These are phyloP conservation scores for Nitzschia sp. DNA, from an alignment of 108 stramenopile species.

Conservation along the genomic window DNA sequence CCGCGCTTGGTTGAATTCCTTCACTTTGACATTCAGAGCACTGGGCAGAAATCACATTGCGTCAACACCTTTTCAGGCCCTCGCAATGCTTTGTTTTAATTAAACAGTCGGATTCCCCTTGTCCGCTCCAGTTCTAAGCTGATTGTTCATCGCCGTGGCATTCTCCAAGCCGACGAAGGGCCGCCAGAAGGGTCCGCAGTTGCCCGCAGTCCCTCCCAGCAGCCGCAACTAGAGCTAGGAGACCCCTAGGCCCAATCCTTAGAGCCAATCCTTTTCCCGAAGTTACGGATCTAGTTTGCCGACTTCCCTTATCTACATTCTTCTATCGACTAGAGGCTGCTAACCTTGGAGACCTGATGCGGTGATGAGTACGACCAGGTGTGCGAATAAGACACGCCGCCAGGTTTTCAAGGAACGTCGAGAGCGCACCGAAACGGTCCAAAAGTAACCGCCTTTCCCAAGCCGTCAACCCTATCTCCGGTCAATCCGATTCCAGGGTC, in stretches of 20 bases:
- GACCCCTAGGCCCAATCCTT: slow-evolving; percentile 80
- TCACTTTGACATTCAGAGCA: slow-evolving; percentile 91
- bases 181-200: slow-evolving; percentile 60
- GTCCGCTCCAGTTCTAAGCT: slow-evolving; percentile 86
- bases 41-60: slow-evolving; percentile 87
- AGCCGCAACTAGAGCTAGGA: slow-evolving; percentile 53
- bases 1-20: slow-evolving; percentile 87
- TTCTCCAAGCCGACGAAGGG: slow-evolving; percentile 50
- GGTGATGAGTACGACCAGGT: slow-evolving; percentile 91
- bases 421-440: slow-evolving; percentile 81
- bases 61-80: slow-evolving; percentile 84
- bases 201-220: slow-evolving; percentile 70
- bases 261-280: slow-evolving; percentile 90
- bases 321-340: slow-evolving; percentile 96
- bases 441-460: slow-evolving; percentile 88
- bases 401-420: slow-evolving; percentile 90
- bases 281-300: slow-evolving; percentile 89
- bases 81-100: slow-evolving; percentile 90
- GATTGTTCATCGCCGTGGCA: slow-evolving; percentile 75
- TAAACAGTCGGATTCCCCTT: slow-evolving; percentile 90
- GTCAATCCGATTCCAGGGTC: slow-evolving; percentile 91
- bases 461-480: slow-evolving; percentile 81
- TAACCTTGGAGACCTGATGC: slow-evolving; percentile 97
- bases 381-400: slow-evolving; percentile 86
- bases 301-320: slow-evolving; percentile 93